Evolutionary conservation across 1,139 yeast species (phyloP).

Genomic region (Geotrichum bryndzae): DNA sequence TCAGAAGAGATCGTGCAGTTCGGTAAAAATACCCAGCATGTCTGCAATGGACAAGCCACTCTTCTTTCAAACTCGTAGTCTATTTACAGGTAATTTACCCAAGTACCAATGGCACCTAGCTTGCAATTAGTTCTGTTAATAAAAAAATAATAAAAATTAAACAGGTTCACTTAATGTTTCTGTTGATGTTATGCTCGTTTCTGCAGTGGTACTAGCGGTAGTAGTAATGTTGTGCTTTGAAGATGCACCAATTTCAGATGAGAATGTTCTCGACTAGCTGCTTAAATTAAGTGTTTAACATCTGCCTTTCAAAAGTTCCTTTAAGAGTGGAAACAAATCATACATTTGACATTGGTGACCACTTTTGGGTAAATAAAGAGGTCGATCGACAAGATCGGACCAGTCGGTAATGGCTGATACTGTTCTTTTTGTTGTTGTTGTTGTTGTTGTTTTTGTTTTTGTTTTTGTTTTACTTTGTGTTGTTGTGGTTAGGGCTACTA

Average conservation of each 20-base stretch:
- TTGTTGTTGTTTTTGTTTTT: too few species aligned
- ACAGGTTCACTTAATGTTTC: neutral
- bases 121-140: neutral
- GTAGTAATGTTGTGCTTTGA: slow-evolving; percentile 31
- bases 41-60: neutral
- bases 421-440: neutral
- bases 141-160: too few species aligned
- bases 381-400: slow-evolving; percentile 59
- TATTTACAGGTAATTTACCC: too few species aligned
- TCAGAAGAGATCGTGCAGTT: neutral
- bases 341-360: slow-evolving; percentile 39
- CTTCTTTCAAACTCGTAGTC: neutral
- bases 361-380: slow-evolving; percentile 42
- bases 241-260: slow-evolving; percentile 31
- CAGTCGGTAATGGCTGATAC: slow-evolving; percentile 47
- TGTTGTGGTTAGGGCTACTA: neutral
- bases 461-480: neutral
- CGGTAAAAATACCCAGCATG: neutral
- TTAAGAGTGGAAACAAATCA: slow-evolving; percentile 66
- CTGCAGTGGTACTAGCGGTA: slow-evolving; percentile 6
- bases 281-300: slow-evolving; percentile 82
- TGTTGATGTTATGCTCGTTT: neutral
- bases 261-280: slow-evolving; percentile 46
- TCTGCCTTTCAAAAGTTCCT: slow-evolving; percentile 77
- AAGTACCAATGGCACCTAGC: neutral